Conservation (phyloP, 148 eudicot species). For the Tetragonia tetragonoides region DNA sequence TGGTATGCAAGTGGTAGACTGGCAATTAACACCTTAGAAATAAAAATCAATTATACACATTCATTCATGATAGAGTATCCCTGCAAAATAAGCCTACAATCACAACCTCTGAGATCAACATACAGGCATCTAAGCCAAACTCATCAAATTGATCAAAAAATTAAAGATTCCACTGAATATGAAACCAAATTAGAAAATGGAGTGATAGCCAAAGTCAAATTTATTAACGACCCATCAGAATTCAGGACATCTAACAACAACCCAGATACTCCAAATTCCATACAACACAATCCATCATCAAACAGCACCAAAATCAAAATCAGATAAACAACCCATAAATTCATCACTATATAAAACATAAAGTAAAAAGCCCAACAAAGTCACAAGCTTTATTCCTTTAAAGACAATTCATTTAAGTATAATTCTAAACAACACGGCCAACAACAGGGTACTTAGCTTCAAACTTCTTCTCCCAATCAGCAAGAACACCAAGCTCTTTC, state of each 20-base stretch:
- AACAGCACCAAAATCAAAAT: not conserved
- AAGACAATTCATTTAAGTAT: not conserved
- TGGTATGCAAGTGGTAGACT: too few relatives aligned
- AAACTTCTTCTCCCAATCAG: conserved; percentile 89
- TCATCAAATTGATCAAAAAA: not conserved
- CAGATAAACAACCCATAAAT: not conserved
- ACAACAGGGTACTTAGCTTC: conserved; percentile 93
- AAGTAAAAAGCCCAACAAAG: not conserved
- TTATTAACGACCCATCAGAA: not conserved
- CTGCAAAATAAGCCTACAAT: not conserved
- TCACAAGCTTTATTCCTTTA: not conserved
- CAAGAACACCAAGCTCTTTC: conserved; percentile 71
- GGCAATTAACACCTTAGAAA: too few relatives aligned
- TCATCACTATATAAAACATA: too few relatives aligned
- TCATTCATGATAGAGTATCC: not conserved
- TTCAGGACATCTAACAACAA: not conserved
- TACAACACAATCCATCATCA: not conserved
- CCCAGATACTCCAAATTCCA: not conserved
- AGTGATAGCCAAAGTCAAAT: not conserved
- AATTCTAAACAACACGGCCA: conserved; percentile 50
- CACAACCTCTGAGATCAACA: not conserved
- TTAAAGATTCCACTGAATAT: not conserved
- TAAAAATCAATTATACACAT: not conserved
- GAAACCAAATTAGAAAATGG: not conserved
- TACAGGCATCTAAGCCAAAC: not conserved